Base-by-base conservation (phyloP, 345 rosid genomes). In the Melastoma malabathricum region DNA sequence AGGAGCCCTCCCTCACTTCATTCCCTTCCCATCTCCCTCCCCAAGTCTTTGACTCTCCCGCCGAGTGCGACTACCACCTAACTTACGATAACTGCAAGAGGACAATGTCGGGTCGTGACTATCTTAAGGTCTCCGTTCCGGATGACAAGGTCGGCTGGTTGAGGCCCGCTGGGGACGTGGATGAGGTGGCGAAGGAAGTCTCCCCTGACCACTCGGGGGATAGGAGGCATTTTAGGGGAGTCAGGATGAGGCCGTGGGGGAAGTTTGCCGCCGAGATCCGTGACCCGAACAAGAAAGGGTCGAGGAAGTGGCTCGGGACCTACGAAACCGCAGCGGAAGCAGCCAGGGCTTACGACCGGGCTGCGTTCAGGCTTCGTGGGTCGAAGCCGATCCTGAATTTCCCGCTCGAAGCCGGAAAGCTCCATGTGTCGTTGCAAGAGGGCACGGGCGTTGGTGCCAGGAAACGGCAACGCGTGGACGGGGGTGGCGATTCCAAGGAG, bases 201-300 rank as follows among this genome's bases (percentile, higher is more conserved):
- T 9, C 44, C 5, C 27, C 43, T 13, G 10, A 23, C 12, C 19
- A 45, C 1, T 46, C 46, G 1, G 73, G 0, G 15, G 62, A 70
- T 27, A 72, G 47, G 58, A 67, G 55, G 74, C 96, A 76, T 48
- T 86, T 83, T 72, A 79, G 97, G 69, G 97, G 97, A n/a, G 96
- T 89, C 52, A 69, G 96, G 55, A 74, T 58, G 62, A 70, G 96
- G 68, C 94, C 97, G 39, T 89, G 97, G 97, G 97, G 97, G 2
- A 89, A 86, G 67, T 89, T 71, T 67, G 97, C 96, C 3, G 96
- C 97, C 44, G 97, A 89, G 84, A 89, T 89, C 61, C 73, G 97
- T 7, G 97, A 89, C 52, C 97, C 97, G 4, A 78, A 54, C 67
- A 65, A 75, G 56, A 85, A 68, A 25, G 86, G 97, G 16, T 54